Evolutionary conservation across 2,329 filamentous ascomycete genomes (phyloP).

Genomic region (Davidsoniella neocaledoniae): DNA sequence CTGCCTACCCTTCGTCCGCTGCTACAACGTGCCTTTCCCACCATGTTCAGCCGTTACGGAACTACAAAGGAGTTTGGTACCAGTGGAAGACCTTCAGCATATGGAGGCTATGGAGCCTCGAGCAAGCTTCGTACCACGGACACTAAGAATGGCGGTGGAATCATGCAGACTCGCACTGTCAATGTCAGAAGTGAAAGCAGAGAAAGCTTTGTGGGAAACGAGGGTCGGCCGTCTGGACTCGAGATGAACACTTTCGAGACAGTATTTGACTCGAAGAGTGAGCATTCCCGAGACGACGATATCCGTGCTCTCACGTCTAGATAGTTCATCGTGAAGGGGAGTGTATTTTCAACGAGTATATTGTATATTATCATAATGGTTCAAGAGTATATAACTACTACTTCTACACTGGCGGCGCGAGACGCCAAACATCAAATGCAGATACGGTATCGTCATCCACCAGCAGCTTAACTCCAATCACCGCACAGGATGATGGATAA

Average conservation of each 20-base stretch:
- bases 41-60: constrained; percentile 3
- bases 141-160: neutral
- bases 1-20: constrained; percentile 23
- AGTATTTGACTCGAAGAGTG: constrained; percentile 1
- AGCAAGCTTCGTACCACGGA: constrained; percentile 1
- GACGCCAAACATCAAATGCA: neutral
- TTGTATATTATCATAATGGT: too few relatives aligned
- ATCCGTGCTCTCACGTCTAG: too few relatives aligned
- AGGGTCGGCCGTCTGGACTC: neutral
- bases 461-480: constrained; percentile 13
- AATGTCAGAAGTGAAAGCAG: constrained; percentile 8
- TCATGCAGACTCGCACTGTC: constrained; percentile 8
- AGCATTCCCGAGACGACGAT: too few relatives aligned
- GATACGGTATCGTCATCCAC: neutral
- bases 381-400: too few relatives aligned
- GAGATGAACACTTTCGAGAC: constrained; percentile 8
- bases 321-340: too few relatives aligned
- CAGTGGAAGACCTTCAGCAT: constrained; percentile 1
- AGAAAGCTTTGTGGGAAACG: constrained; percentile 6
- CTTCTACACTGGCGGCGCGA: too few relatives aligned
- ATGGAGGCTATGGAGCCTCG: neutral
- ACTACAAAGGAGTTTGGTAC: neutral
- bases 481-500: constrained; percentile 10
- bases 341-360: too few relatives aligned
- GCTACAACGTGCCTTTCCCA: constrained; percentile 13